phyloP scores from a whole-genome alignment of 106 monocot genomes.

The Acorus gramineus region DNA sequence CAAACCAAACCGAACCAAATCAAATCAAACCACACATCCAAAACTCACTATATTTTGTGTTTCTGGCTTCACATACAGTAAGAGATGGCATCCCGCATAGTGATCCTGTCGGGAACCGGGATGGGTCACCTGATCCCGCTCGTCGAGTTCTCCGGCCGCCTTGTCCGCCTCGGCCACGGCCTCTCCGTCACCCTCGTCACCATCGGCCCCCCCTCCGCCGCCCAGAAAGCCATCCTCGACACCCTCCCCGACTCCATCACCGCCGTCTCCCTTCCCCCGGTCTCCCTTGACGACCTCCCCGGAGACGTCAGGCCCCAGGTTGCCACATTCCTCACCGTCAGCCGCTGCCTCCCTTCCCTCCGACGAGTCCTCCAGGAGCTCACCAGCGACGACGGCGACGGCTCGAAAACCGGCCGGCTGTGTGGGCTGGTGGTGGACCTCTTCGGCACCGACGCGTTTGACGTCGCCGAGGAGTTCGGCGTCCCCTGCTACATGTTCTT shows the following conservation, averaged over 20 bases:
- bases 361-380: conserved; percentile 19
- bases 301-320: conserved; percentile 17
- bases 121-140: too few species aligned
- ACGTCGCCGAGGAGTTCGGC: conserved; percentile 20
- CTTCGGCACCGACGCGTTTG: conserved; percentile 22
- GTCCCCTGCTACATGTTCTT: conserved; percentile 34
- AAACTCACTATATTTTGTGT: too few species aligned
- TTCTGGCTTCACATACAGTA: too few species aligned
- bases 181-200: conserved; percentile 4
- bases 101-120: too few species aligned
- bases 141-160: not conserved
- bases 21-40: too few species aligned
- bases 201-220: not conserved
- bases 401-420: conserved; percentile 3
- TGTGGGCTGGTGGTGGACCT: conserved; percentile 51
- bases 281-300: conserved; percentile 37
- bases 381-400: not conserved
- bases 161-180: not conserved
- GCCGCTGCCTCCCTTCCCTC: conserved; percentile 32
- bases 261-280: conserved; percentile 26
- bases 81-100: too few species aligned
- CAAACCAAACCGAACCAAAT: too few species aligned
- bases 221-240: conserved; percentile 20
- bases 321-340: conserved; percentile 9
- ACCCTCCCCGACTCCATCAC: conserved; percentile 30